Percentiles rank a stretch among this genome's conserved stretches.
Conservation (phyloP, 495 filamentous ascomycete genomes). For the Aspergillus leporis region DNA sequence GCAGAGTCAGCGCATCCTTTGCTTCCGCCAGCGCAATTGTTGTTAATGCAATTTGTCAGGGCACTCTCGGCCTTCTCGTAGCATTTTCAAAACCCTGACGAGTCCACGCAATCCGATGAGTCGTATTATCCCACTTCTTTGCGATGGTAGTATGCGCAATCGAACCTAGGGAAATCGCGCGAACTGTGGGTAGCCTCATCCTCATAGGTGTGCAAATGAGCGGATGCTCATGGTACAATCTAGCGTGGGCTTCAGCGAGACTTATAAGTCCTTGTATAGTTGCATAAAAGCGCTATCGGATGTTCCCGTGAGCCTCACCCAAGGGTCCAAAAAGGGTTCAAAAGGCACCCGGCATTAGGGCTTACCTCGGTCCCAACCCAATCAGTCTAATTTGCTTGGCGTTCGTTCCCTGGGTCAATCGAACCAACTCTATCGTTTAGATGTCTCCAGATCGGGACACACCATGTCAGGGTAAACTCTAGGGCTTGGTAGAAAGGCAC, state of each 20-base stretch:
- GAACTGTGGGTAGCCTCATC: not conserved
- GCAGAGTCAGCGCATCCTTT: slow-evolving; percentile 15
- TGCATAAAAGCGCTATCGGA: not conserved
- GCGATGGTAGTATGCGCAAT: not conserved
- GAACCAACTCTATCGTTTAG: not conserved
- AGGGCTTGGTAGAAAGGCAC: not conserved
- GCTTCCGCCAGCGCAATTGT: slow-evolving; percentile 18
- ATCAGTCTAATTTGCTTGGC: not conserved
- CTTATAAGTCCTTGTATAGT: not conserved
- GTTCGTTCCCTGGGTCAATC: not conserved
- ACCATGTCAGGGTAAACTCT: not conserved
- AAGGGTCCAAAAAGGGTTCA: not conserved
- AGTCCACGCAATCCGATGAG: slow-evolving; percentile 20
- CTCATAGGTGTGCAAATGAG: not conserved
- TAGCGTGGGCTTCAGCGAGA: not conserved
- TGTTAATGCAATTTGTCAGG: slow-evolving; percentile 19
- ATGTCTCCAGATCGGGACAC: not conserved
- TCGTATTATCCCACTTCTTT: slow-evolving; percentile 19
- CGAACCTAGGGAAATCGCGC: not conserved
- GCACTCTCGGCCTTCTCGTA: slow-evolving; percentile 13
- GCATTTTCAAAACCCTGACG: slow-evolving; percentile 18
- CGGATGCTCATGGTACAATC: not conserved
- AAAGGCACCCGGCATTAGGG: not conserved
- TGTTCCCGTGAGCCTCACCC: not conserved
- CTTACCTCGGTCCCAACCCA: not conserved